Percentiles rank a stretch among this genome's conserved stretches.
Conservation (phyloP, 495 filamentous ascomycete species). For the Hypoxylon perforatum region DNA sequence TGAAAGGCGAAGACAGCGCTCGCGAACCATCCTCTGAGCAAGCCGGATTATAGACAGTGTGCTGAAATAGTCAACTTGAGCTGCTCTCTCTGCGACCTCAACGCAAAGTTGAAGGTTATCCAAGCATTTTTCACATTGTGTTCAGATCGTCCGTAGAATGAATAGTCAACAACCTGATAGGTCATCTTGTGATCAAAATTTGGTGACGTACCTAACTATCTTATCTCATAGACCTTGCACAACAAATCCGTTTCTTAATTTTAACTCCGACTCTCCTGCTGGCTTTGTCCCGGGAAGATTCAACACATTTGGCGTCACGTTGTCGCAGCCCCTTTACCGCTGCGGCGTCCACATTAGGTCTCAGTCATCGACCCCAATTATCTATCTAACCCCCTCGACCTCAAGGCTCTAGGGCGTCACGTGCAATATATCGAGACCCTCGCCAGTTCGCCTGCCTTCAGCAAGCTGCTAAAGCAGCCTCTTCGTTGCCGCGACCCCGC, state of each 20-base stretch:
- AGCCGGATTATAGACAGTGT: no score
- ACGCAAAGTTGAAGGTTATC: no score
- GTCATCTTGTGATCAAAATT: no score
- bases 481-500: not conserved
- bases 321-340: slow-evolving; percentile 65
- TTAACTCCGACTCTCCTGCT: not conserved
- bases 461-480: not conserved
- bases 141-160: no score
- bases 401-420: slow-evolving; percentile 54
- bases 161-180: no score
- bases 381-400: slow-evolving; percentile 61
- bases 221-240: slow-evolving; percentile 7
- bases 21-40: no score
- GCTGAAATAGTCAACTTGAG: no score
- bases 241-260: not conserved
- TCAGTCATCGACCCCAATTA: slow-evolving; percentile 62
- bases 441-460: not conserved
- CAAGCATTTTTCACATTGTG: no score
- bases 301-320: slow-evolving; percentile 52
- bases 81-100: no score
- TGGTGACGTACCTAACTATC: no score
- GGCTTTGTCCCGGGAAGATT: slow-evolving; percentile 48
- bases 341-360: slow-evolving; percentile 67
- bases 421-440: slow-evolving; percentile 32
- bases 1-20: no score